A percentile compares a stretch with the other conserved stretches of the same genome.
These are phyloP conservation scores for Ormosia semicastrata DNA, from an alignment of 306 rosid species.

Conservation along the genomic window DNA sequence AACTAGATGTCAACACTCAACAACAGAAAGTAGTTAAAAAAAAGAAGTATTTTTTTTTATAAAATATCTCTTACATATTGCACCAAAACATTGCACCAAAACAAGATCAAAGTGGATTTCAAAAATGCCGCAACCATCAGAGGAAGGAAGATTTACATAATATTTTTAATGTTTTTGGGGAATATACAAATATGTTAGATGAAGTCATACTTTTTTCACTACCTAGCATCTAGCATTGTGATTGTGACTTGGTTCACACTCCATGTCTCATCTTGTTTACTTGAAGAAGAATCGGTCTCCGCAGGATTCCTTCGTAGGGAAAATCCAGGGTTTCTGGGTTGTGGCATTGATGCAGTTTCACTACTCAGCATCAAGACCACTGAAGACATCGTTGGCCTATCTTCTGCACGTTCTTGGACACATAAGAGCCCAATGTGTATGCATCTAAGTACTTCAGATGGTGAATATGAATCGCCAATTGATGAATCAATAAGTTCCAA, in stretches of 20 bases:
- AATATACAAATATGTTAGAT: conserved; percentile 26
- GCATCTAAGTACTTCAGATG: conserved; percentile 65
- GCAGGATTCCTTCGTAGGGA: conserved; percentile 44
- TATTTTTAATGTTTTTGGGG: neutral
- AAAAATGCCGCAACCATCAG: conserved; percentile 19
- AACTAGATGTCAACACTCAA: neutral
- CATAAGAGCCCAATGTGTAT: conserved; percentile 62
- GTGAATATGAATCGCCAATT: conserved; percentile 34
- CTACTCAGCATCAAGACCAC: conserved; percentile 68
- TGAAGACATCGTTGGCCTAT: conserved; percentile 58
- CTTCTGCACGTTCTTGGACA: conserved; percentile 60
- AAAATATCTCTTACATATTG: conserved; percentile 18
- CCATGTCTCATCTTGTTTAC: conserved; percentile 59
- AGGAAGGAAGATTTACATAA: conserved; percentile 16
- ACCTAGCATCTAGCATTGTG: conserved; percentile 68
- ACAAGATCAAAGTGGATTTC: conserved; percentile 27
- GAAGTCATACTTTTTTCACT: conserved; percentile 26
- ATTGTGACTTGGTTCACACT: conserved; percentile 75
- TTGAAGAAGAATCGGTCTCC: conserved; percentile 60
- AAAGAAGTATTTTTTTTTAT: neutral
- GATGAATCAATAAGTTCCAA: conserved; percentile 63
- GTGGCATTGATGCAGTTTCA: conserved; percentile 59
- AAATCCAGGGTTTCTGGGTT: conserved; percentile 72
- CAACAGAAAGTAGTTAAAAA: neutral
- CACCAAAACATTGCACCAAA: conserved; percentile 38